Evolutionary conservation across 2,329 filamentous ascomycete genomes (phyloP), one percentile per base, ranked within the genome.

Genomic region (Lachnellula hyalina): DNA sequence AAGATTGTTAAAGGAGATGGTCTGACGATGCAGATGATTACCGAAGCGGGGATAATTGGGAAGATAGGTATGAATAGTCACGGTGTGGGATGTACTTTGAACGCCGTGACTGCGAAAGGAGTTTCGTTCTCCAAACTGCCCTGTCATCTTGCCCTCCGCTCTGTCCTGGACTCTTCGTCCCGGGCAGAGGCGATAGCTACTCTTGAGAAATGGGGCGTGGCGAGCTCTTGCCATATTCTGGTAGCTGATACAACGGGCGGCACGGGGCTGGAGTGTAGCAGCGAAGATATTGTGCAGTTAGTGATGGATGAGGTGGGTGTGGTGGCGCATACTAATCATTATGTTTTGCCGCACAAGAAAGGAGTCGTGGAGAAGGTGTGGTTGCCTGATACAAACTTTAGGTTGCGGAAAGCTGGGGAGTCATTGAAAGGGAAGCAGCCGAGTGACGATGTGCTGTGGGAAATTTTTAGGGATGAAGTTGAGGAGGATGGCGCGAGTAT

Each of bases 11-110:
- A 55, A 44, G 23, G 34, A 6, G 15, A n/a, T 40, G 36, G 49
- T 4, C 49, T 56, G 17, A 52, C 35, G 3, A 57, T 62, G 11
- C 51, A 47, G 35, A 60, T 62, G 42, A 50, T 63, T 23, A 61
- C 59, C 12, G 62, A 64, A 53, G 62, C 61, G 14, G 62, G 62
- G 3, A 59, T 64, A 14, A 50, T 64, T 28, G 62, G 62, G 15
- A 64, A 83, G 62, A 82, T 83, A 45, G 80, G 81, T 1, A 68
- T 83, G 49, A 83, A 83, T 62, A 72, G 68, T 40, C 58, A 63
- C 0, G 78, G 79, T 3, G 78, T 84, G 0, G 80, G 79, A 0
- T 76, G 79, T 0, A 75, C 75, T 36, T 69, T 83, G 38, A 84
- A 83, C 62, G 81, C 80, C 3, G 78, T 83, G 57, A 69, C 71